Conservation (phyloP, 139 green algal species). For the Micractinium conductrix region DNA sequence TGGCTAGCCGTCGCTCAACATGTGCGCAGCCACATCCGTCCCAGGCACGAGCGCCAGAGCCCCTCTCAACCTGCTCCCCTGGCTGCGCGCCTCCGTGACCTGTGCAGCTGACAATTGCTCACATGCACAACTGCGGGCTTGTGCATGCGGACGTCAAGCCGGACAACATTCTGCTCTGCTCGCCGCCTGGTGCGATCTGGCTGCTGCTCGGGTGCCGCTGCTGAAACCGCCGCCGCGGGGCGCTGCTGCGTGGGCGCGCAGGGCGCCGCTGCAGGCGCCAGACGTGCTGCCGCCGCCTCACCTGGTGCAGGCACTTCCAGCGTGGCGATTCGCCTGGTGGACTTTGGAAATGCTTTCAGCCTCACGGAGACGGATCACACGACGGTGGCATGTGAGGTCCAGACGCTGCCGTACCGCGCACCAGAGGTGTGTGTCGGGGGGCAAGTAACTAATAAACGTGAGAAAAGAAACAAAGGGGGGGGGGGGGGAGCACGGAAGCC, state of each 20-base stretch:
- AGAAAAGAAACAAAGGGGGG: too few species aligned
- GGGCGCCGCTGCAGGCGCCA: too few species aligned
- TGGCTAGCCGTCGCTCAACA: too few species aligned
- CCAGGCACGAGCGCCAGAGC: too few species aligned
- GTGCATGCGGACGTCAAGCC: constrained; percentile 66
- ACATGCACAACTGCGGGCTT: constrained; percentile 44
- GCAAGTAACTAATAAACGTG: too few species aligned
- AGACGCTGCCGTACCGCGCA: constrained; percentile 61
- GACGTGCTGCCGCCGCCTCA: not conserved
- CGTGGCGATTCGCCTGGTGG: constrained; percentile 40
- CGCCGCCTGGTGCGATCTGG: constrained; percentile 1
- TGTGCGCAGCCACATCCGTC: too few species aligned
- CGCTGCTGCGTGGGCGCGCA: constrained; percentile 1
- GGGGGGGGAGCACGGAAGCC: too few species aligned
- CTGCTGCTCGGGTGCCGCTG: too few species aligned
- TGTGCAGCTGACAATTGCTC: constrained; percentile 37
- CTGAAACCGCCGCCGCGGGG: not conserved
- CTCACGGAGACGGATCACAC: constrained; percentile 48
- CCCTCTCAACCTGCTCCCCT: too few species aligned
- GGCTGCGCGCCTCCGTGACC: not conserved
- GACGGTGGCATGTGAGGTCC: constrained; percentile 47
- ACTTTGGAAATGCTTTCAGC: constrained; percentile 56
- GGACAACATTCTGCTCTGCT: constrained; percentile 54
- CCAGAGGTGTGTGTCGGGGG: constrained; percentile 49
- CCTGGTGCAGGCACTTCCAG: not conserved